These are phyloP conservation scores for Boletus sensibilis DNA, from an alignment of 768 basidiomycete species.

Conservation along the genomic window DNA sequence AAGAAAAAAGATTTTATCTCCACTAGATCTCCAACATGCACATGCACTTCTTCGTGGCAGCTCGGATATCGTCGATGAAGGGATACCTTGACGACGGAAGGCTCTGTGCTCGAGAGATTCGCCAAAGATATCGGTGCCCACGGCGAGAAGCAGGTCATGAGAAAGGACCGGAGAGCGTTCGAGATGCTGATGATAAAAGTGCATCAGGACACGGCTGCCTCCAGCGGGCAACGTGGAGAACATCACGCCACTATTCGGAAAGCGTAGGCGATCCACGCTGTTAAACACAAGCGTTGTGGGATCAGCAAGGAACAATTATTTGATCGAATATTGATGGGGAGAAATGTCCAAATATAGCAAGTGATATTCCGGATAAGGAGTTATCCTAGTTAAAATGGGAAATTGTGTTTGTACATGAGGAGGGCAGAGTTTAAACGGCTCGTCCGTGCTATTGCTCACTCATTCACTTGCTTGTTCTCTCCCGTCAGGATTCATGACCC, in stretches of 20 bases:
- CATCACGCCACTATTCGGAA: background rate
- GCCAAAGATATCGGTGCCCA: background rate
- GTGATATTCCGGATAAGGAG: slow-evolving; percentile 8
- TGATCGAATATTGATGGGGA: slow-evolving; percentile 6
- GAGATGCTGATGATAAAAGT: background rate
- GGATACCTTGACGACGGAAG: background rate
- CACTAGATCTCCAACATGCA: background rate
- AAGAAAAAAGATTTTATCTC: background rate
- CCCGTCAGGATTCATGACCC: slow-evolving; percentile 20
- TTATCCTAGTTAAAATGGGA: slow-evolving; percentile 7
- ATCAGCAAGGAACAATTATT: slow-evolving; percentile 8
- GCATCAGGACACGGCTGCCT: background rate
- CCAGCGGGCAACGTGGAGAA: background rate
- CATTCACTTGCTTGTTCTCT: background rate
- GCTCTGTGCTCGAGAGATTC: background rate
- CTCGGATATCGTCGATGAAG: background rate
- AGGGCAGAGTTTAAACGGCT: slow-evolving; percentile 6
- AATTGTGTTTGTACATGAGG: slow-evolving; percentile 9
- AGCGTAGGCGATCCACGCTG: background rate
- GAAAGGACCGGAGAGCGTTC: background rate
- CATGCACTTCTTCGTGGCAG: background rate
- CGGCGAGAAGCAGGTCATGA: background rate
- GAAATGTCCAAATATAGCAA: background rate
- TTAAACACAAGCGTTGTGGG: background rate
- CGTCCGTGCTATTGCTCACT: background rate